phyloP scores from a whole-genome alignment of 2,329 filamentous ascomycete genomes.

The Rhinocladiella mackenziei region DNA sequence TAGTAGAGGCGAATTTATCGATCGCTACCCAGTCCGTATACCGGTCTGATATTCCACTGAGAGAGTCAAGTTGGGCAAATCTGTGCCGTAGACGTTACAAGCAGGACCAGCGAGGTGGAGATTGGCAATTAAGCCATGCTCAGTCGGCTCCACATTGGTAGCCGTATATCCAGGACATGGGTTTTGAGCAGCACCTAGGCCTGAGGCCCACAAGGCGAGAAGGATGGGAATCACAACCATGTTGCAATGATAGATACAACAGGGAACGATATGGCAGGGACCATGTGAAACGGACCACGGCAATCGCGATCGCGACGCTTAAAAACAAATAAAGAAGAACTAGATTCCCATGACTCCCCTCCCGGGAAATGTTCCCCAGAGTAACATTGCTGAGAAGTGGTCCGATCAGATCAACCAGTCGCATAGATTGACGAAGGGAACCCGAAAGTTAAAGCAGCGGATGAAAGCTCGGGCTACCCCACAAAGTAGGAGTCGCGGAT shows the following conservation, averaged over 20 bases:
- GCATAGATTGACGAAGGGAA: no score
- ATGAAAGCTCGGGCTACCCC: no score
- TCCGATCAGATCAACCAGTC: no score
- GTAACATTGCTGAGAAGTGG: constrained; percentile 3
- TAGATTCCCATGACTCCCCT: not conserved
- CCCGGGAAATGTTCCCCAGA: not conserved
- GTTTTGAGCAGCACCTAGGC: constrained; percentile 9
- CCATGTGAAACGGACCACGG: no score
- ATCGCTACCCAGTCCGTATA: no score
- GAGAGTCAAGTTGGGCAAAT: constrained; percentile 54
- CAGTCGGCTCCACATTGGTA: constrained; percentile 34
- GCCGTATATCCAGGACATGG: constrained; percentile 40
- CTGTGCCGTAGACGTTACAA: constrained; percentile 58
- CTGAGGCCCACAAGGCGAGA: constrained; percentile 1
- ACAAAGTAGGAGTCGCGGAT: no score
- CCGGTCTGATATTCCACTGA: constrained; percentile 60
- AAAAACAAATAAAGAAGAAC: not conserved
- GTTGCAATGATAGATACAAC: not conserved
- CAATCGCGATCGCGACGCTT: no score
- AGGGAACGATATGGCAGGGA: no score
- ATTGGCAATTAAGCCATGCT: constrained; percentile 60
- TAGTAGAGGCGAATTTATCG: no score
- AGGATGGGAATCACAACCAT: constrained; percentile 8
- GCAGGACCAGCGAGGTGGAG: constrained; percentile 64
- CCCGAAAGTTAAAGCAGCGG: no score